Evolutionary conservation across 495 filamentous ascomycete genomes (phyloP).

Genomic region (Penicillium argentinense): DNA sequence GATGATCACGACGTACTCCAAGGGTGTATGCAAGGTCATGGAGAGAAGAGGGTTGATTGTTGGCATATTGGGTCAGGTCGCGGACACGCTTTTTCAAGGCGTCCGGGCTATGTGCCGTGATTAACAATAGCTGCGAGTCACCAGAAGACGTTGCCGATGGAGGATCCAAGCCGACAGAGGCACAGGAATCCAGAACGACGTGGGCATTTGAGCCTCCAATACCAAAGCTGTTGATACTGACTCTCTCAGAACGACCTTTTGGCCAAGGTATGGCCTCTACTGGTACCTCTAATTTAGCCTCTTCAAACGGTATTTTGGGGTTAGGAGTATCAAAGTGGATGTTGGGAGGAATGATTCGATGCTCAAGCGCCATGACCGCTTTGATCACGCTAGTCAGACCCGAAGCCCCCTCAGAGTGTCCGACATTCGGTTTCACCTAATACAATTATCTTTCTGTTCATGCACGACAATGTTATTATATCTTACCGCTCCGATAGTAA

Average conservation of each 20-base stretch:
- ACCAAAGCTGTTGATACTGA: constrained; percentile 10
- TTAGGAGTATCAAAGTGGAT: constrained; percentile 1
- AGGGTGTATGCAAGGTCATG: constrained; percentile 20
- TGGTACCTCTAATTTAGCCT: constrained; percentile 2
- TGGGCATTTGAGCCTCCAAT: constrained; percentile 11
- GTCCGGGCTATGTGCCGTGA: neutral
- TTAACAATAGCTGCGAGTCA: no score
- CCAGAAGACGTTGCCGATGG: neutral
- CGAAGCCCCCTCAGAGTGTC: no score
- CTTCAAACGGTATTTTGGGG: constrained; percentile 3
- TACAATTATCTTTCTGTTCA: no score
- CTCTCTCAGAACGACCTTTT: neutral
- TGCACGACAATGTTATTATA: no score
- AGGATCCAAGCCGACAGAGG: neutral
- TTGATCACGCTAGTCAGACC: neutral
- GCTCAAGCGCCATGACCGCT: neutral
- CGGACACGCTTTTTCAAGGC: neutral
- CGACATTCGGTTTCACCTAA: no score
- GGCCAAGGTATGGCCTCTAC: neutral
- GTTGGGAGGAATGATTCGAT: neutral
- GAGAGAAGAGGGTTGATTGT: no score
- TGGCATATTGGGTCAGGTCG: neutral
- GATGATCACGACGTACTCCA: constrained; percentile 7
- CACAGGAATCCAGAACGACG: constrained; percentile 1
- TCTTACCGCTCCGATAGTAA: neutral